These are phyloP conservation scores for Trypanosomatidae sp. DNA, from an alignment of 208 protist genomes.

Conservation along the genomic window DNA sequence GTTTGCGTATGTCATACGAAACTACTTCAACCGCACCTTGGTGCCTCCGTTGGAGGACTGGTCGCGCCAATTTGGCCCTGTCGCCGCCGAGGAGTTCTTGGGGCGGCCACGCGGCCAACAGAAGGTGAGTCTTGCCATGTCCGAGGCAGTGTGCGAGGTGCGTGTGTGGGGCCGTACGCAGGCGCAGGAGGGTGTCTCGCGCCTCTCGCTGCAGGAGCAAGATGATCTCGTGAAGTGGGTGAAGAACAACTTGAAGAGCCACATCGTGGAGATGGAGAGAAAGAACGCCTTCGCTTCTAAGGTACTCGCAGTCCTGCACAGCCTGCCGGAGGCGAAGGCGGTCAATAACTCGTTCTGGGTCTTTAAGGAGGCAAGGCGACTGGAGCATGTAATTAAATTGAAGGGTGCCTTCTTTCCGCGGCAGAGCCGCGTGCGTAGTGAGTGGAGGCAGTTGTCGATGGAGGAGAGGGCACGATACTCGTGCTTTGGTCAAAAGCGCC, in stretches of 20 bases:
- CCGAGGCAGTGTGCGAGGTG: slow-evolving; percentile 13
- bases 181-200: slow-evolving; percentile 29
- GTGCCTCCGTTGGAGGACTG: slow-evolving; percentile 51
- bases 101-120: background rate
- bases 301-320: slow-evolving; percentile 46
- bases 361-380: slow-evolving; percentile 31
- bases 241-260: slow-evolving; percentile 6
- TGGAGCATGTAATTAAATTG: slow-evolving; percentile 37
- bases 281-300: slow-evolving; percentile 51
- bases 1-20: slow-evolving; percentile 5
- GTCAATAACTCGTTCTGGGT: slow-evolving; percentile 34
- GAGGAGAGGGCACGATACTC: slow-evolving; percentile 52
- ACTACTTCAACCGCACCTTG: slow-evolving; percentile 30
- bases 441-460: slow-evolving; percentile 37
- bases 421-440: background rate
- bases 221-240: slow-evolving; percentile 27
- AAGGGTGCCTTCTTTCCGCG: slow-evolving; percentile 36
- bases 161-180: slow-evolving; percentile 13
- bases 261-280: slow-evolving; percentile 33
- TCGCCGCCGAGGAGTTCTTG: slow-evolving; percentile 29
- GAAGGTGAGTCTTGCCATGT: slow-evolving; percentile 9
- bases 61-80: slow-evolving; percentile 32
- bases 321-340: slow-evolving; percentile 60
- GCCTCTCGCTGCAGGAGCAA: slow-evolving; percentile 39
- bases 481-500: slow-evolving; percentile 42